Evolutionary conservation across 306 rosid species (phyloP), one percentile per base, ranked within the genome.

Genomic region (Malus orientalis): DNA sequence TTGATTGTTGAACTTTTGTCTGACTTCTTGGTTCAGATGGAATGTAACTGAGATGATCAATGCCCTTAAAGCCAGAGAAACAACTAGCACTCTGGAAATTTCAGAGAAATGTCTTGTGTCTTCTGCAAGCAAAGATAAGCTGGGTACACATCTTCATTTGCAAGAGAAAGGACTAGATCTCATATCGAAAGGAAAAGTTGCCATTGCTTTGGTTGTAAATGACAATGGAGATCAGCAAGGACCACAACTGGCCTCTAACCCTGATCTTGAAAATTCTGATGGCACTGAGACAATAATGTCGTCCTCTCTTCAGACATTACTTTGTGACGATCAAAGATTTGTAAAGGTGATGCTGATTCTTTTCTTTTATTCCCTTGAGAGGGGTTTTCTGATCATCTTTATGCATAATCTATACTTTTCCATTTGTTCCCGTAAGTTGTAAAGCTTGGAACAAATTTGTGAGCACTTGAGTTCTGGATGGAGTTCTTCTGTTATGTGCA

Each of bases 181-280:
- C 82, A 73, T 83, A 69, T 90, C 90, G 53, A 76, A 87, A 69
- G 95, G 97, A 20, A 95, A 90, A 89, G 84, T 89, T 85, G 97
- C 98, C 70, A 36, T 88, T 25, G 89, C 88, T 77, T 74, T 95
- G 81, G 81, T 92, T 74, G 82, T 86, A 40, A 86, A 84, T 76
- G 89, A 84, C 79, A 81, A 74, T 30, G 86, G 80, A 70, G 54
- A 73, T 8, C 81, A 62, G 45, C 85, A 27, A 27, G 38, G 33
- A 61, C 66, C 66, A 11, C 66, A 63, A 29, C 51, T 51, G 73
- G 63, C 69, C 69, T 62, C 23, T 69, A 87, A 77, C 78, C 78
- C 73, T 32, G 86, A 68, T 78, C 67, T 63, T 59, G 82, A 75
- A 36, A 78, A 82, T 62, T 77, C 81, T 40, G 82, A 86, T 69